Percentiles rank a stretch among this genome's conserved stretches.
Evolutionary conservation across 1,284 basidiomycete genomes (phyloP).

Genomic region (Boletus sp.): DNA sequence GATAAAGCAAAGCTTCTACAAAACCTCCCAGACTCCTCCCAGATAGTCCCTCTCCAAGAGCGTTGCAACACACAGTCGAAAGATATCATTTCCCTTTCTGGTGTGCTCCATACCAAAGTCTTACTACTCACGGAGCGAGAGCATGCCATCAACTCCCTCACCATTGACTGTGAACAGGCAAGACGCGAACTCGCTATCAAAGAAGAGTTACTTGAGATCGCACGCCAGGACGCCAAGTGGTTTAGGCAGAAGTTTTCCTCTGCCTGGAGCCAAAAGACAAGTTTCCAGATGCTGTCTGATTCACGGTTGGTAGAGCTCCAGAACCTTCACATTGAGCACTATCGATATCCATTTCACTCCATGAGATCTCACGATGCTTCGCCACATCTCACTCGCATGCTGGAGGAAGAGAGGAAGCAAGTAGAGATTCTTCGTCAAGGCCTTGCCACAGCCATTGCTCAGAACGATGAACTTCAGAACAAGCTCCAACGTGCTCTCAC

Average conservation of each 20-base stretch:
- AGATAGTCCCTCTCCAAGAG: not conserved
- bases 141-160: slow-evolving; percentile 6
- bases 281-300: slow-evolving; percentile 1
- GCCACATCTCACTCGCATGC: not conserved
- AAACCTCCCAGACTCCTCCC: not conserved
- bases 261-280: not conserved
- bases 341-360: not conserved
- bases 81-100: slow-evolving; percentile 5
- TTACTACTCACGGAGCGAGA: slow-evolving; percentile 10
- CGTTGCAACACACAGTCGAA: slow-evolving; percentile 12
- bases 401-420: slow-evolving; percentile 12
- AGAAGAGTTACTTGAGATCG: slow-evolving; percentile 1
- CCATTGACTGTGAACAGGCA: slow-evolving; percentile 3
- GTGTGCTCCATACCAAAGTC: not conserved
- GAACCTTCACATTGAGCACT: slow-evolving; percentile 2
- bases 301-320: slow-evolving; percentile 5
- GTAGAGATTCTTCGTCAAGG: too few relatives aligned
- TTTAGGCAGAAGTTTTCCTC: slow-evolving; percentile 9
- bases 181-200: not conserved
- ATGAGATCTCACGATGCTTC: not conserved
- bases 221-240: slow-evolving; percentile 1
- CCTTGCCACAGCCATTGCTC: too few relatives aligned
- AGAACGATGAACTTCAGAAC: slow-evolving; percentile 10
- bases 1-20: not conserved
- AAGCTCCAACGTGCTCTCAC: not conserved